Base-by-base conservation (phyloP, 2,329 filamentous ascomycete species). In the Berkeleyomyces rouxiae region DNA sequence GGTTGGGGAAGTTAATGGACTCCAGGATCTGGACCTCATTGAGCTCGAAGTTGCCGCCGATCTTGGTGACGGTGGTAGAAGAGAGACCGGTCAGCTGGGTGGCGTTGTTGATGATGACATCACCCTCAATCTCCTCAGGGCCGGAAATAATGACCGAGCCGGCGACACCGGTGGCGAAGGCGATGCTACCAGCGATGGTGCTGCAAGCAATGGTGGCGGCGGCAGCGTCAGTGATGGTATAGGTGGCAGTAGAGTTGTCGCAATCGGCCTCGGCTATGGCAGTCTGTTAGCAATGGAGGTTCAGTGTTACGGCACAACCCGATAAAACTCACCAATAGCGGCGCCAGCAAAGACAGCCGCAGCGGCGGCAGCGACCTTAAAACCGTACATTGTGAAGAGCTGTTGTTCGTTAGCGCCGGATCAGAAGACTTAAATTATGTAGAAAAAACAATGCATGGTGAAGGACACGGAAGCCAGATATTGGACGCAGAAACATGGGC, bases 1-100 rank as follows among this genome's bases (percentile, higher is more conserved):
- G 83, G 36, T 76, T 70, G 64, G 79, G 75, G 76, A 96, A 85
- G 67, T 74, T 77, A 65, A 97, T 77, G 63, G 77, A 80, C 68
- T 80, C 82, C 63, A 99, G 79, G 43, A 82, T 76, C 66, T 85
- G 88, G 63, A 90, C 77, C 67, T 82, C 82, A 68, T 80, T 76
- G 66, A 97, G 76, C 64, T 76, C 74, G 78, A 96, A 90, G n/a
- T 72, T 74, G 58, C 86, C 84, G 58, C 78, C 80, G 70, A 99
- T 87, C 59, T 76, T 75, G 67, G 75, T 71, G 67, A 97, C 78
- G 62, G 79, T 77, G 66, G 75, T 72, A 66, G 83, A 86, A 61
- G 76, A 74, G 65, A 96, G 74, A 63, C 77, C 79, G 69, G 82
- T 82, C 65, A 96, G 75, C 55, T 69, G 67, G 6, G 71, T 68